These are phyloP conservation scores for Cryptococcus jaspeensis DNA, from an alignment of 1,284 basidiomycete species.

Conservation along the genomic window DNA sequence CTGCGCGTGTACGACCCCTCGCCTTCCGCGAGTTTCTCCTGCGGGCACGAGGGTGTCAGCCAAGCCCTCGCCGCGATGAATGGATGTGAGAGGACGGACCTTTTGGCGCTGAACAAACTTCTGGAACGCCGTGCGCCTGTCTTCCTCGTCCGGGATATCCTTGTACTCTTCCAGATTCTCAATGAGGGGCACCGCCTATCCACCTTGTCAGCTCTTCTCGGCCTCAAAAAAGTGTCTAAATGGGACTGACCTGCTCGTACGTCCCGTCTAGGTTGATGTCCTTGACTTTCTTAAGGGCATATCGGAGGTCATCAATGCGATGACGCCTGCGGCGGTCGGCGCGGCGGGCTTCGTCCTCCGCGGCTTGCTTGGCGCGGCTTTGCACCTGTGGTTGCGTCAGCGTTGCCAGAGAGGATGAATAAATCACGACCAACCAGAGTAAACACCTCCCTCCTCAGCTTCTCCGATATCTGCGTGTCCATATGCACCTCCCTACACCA, in stretches of 20 bases:
- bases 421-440: slow-evolving; percentile 64
- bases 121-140: slow-evolving; percentile 70
- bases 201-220: too few relatives aligned
- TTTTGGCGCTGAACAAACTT: slow-evolving; percentile 86
- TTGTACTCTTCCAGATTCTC: slow-evolving; percentile 77
- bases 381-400: slow-evolving; percentile 59
- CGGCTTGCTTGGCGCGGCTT: slow-evolving; percentile 66
- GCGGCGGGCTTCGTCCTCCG: slow-evolving; percentile 74
- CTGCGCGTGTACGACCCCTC: slow-evolving; percentile 43
- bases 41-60: background rate
- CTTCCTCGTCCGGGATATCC: slow-evolving; percentile 72
- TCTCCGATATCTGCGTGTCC: slow-evolving; percentile 56
- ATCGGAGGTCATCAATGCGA: slow-evolving; percentile 90
- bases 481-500: slow-evolving; percentile 53
- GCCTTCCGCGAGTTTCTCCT: slow-evolving; percentile 71
- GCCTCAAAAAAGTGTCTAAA: too few relatives aligned
- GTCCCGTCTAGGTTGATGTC: slow-evolving; percentile 68
- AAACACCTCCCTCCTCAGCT: slow-evolving; percentile 62
- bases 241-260: slow-evolving; percentile 71
- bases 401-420: background rate
- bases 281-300: slow-evolving; percentile 85
- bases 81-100: slow-evolving; percentile 49
- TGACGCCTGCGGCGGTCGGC: slow-evolving; percentile 81
- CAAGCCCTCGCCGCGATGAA: background rate
- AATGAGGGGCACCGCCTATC: slow-evolving; percentile 68